Evolutionary conservation across 805 yeast genomes (phyloP), one percentile per base, ranked within the genome.

Genomic region (Yarrowia deformans): DNA sequence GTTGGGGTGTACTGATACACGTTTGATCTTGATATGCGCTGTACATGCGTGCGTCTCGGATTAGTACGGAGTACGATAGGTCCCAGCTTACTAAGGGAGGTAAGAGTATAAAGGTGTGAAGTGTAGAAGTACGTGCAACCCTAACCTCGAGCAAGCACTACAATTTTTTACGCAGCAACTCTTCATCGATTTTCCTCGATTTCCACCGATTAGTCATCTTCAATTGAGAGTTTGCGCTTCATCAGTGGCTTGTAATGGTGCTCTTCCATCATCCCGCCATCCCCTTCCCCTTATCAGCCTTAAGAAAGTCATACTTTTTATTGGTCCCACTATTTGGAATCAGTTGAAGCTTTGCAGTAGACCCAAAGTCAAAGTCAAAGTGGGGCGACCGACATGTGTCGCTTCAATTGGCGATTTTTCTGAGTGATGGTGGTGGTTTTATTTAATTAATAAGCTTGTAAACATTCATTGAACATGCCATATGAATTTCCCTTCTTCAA

Each of bases 1-100:
- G 49, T 7, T 7, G 8, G 12, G 46, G 29, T n/a, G 23, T 43
- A n/a, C 16, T 3, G 18, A 49, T 16, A 23, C 45, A 34, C 19
- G 45, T 54, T n/a, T 54, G 60, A 54, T 54, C 60, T 23, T 39
- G 60, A 39, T 19, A 54, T 54, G 60, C 60, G 60, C 45, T 54
- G 45, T 54, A 18, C 45, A 54, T 54, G 60, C 60, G 45, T 54
- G 60, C 60, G 45, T 5, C 5, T 16, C 1, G 8, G 10, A 18
- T 16, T 16, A n/a, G n/a, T n/a, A n/a, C n/a, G n/a, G n/a, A n/a
- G n/a, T n/a, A n/a, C n/a, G n/a, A n/a, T n/a, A 6, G 5, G 19
- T 54, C 60, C 45, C 45, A 54, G 60, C 45, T 54, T 39, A 54
- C 45, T 54, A 54, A 54, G 45, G 45, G 19, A 23, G 29, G 29